A percentile compares a stretch with the other conserved stretches of the same genome.
Conservation (phyloP, 1,139 yeast genomes). For the Diutina mesorugosa region DNA sequence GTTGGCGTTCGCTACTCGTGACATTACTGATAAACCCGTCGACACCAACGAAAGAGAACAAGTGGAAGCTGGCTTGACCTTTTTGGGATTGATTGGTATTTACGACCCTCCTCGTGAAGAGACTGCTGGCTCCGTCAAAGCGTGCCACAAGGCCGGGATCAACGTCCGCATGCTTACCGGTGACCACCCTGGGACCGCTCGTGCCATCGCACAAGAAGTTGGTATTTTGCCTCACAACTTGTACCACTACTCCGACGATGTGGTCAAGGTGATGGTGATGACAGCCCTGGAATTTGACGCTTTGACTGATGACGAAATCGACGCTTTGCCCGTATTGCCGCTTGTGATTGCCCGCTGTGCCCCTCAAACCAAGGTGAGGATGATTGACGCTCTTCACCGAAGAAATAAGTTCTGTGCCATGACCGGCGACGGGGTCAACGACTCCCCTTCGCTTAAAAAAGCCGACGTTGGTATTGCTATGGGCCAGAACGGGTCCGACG, state of each 20-base stretch:
- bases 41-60: constrained; percentile 27
- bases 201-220: constrained; percentile 74
- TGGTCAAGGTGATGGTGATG: constrained; percentile 60
- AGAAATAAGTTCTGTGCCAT: constrained; percentile 61
- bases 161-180: constrained; percentile 81
- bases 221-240: constrained; percentile 68
- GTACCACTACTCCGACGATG: constrained; percentile 48
- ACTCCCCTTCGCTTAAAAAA: constrained; percentile 39
- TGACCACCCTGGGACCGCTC: constrained; percentile 75
- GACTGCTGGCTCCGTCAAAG: constrained; percentile 52
- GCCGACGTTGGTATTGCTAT: constrained; percentile 85
- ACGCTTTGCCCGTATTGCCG: constrained; percentile 57
- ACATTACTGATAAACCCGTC: constrained; percentile 8
- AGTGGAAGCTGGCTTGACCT: constrained; percentile 43
- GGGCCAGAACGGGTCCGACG: constrained; percentile 76
- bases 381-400: constrained; percentile 75
- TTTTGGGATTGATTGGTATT: constrained; percentile 65
- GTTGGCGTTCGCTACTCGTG: constrained; percentile 49
- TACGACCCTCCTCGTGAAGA: constrained; percentile 77
- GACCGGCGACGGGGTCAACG: constrained; percentile 68
- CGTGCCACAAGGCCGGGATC: constrained; percentile 67
- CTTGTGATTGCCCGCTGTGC: constrained; percentile 78
- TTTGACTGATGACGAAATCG: constrained; percentile 50
- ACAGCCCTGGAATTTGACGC: constrained; percentile 64
- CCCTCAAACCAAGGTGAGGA: constrained; percentile 73